phyloP scores from a whole-genome alignment of 1,139 yeast genomes.

The Groenewaldozyma sp. region DNA sequence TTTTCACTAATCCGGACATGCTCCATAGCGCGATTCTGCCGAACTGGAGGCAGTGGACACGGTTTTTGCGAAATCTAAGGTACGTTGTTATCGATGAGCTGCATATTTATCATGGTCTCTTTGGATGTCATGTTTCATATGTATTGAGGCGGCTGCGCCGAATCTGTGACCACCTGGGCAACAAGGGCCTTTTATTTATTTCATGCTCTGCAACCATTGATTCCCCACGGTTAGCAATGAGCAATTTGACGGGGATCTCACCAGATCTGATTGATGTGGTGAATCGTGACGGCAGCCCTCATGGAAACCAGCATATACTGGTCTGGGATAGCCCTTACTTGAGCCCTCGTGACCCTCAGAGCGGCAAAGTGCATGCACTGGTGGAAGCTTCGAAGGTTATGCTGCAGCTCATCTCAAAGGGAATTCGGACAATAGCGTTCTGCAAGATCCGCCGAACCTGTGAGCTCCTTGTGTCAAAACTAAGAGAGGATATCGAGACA shows the following conservation, averaged over 20 bases:
- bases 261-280: constrained; percentile 38
- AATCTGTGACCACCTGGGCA: constrained; percentile 47
- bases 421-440: constrained; percentile 78
- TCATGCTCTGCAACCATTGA: constrained; percentile 92
- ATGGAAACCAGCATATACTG: constrained; percentile 62
- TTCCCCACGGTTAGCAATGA: constrained; percentile 63
- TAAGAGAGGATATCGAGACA: constrained; percentile 37
- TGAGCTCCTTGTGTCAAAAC: constrained; percentile 79
- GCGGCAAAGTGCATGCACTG: constrained; percentile 63
- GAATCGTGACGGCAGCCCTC: constrained; percentile 77
- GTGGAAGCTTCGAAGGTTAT: constrained; percentile 68
- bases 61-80: constrained; percentile 52
- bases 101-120: constrained; percentile 81
- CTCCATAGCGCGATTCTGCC: constrained; percentile 82
- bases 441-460: constrained; percentile 82
- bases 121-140: constrained; percentile 85
- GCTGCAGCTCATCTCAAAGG: constrained; percentile 51
- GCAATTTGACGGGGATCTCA: constrained; percentile 57
- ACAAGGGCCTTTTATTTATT: constrained; percentile 48
- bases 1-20: constrained; percentile 93
- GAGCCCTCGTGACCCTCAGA: constrained; percentile 46
- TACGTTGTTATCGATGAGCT: constrained; percentile 79
- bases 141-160: constrained; percentile 71
- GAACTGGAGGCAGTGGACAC: constrained; percentile 44
- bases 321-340: constrained; percentile 78